phyloP scores from a whole-genome alignment of 108 stramenopile species.

The Cylindrotheca closterium region DNA sequence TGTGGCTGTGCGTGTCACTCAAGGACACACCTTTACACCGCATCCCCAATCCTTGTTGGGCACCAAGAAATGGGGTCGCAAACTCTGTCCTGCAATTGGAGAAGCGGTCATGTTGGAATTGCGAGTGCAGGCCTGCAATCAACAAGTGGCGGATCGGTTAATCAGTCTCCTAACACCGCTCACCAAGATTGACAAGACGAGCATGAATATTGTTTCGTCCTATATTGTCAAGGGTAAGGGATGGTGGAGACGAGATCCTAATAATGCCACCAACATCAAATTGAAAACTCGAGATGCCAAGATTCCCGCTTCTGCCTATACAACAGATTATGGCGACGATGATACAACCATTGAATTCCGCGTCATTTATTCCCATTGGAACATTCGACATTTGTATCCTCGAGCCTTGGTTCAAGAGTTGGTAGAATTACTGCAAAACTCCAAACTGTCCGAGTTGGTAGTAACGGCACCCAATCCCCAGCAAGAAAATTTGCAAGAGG shows the following conservation, averaged over 20 bases:
- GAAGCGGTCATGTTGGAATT: background rate
- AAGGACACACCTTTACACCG: background rate
- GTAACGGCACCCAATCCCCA: no score
- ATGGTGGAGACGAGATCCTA: background rate
- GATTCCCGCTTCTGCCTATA: no score
- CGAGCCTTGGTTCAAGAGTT: no score
- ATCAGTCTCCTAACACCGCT: background rate
- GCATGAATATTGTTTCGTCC: background rate
- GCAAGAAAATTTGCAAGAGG: no score
- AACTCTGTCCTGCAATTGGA: background rate
- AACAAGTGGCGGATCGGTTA: background rate
- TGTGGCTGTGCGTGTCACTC: background rate
- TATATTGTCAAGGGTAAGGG: background rate
- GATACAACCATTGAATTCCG: no score
- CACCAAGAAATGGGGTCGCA: background rate
- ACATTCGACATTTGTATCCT: no score
- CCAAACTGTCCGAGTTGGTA: no score
- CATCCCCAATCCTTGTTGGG: background rate
- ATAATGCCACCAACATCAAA: background rate
- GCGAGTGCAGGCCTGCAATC: background rate
- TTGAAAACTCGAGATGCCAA: background rate
- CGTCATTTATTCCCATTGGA: no score
- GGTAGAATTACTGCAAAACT: no score
- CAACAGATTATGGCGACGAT: no score
- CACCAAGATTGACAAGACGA: background rate